Evolutionary conservation across 2,329 filamentous ascomycete species (phyloP), one percentile per base, ranked within the genome.

Genomic region (Epichloe glyceriae): DNA sequence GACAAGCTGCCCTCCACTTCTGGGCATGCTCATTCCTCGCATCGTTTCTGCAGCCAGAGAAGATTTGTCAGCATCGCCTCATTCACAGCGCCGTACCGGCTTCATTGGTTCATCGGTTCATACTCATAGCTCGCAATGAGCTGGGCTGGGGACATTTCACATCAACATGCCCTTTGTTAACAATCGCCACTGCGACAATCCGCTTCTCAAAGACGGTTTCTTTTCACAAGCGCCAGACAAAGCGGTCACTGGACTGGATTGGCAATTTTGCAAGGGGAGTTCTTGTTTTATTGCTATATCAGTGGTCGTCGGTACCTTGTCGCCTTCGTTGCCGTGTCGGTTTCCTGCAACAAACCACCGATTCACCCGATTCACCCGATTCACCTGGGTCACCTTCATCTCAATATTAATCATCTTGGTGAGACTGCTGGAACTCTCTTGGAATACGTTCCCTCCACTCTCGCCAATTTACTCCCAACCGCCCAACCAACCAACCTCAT

Each of bases 111-210:
- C 26, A 4, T 19, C 19, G 30, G 11, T 48, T 30, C 46, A 39
- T 15, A 34, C 22, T 33, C 43, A 33, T 14, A 11, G 20, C 17
- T 51, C 46, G 50, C 46, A 40, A 46, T 48, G 41, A 39, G 46
- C 40, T 33, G 49, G 48, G 20, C 43, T 37, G 38, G 45, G 35
- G n/a, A 45, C 20, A 7, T 40, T 30, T 52, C 46, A 50, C 50
- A 47, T 52, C 57, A 57, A 58, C 52, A 61, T 60, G 56, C 56
- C 49, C 57, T 62, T 61, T 60, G 57, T 62, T 60, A 54, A 55
- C 34, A 49, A 33, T 47, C 33, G 20, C 41, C 47, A 48, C 46
- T 39, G 45, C 52, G 43, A 51, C 46, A 40, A 39, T 41, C 49
- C 48, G 50, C 40, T 46, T 46, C 33, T 42, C 55, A 54, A 49